These are phyloP conservation scores for Populus nigra DNA, from an alignment of 345 rosid genomes.

Conservation along the genomic window DNA sequence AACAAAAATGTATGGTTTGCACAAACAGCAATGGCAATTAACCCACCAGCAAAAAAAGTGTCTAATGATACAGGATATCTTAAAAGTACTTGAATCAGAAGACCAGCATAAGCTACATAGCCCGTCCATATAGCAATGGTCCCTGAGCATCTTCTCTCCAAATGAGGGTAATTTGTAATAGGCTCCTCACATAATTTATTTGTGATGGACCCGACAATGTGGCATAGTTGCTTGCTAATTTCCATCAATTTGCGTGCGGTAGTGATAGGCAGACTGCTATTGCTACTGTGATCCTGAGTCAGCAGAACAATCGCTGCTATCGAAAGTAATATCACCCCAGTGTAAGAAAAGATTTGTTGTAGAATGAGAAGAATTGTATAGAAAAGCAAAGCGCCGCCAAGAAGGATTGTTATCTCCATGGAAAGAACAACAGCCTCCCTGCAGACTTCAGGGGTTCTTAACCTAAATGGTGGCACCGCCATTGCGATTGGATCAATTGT, in stretches of 20 bases:
- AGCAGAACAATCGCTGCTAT: neutral
- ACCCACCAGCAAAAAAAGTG: constrained; percentile 2
- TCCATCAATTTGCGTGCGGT: neutral
- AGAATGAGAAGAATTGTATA: neutral
- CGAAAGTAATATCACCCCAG: neutral
- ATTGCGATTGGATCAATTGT: neutral
- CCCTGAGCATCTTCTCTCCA: neutral
- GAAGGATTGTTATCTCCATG: neutral
- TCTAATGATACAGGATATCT: neutral
- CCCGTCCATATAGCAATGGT: neutral
- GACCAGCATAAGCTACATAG: neutral
- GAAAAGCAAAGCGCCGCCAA: too few species aligned
- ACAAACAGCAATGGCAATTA: neutral
- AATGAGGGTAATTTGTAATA: neutral
- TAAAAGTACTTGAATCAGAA: neutral
- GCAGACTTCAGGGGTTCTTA: neutral
- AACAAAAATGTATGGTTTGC: neutral
- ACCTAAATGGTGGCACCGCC: constrained; percentile 1
- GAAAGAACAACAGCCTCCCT: neutral
- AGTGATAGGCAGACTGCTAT: neutral
- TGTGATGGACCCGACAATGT: neutral
- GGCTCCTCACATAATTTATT: neutral
- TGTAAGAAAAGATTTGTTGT: neutral
- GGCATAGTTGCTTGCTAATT: neutral
- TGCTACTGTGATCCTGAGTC: neutral